phyloP scores from a whole-genome alignment of 768 basidiomycete genomes.

The Tulasnella sp. region DNA sequence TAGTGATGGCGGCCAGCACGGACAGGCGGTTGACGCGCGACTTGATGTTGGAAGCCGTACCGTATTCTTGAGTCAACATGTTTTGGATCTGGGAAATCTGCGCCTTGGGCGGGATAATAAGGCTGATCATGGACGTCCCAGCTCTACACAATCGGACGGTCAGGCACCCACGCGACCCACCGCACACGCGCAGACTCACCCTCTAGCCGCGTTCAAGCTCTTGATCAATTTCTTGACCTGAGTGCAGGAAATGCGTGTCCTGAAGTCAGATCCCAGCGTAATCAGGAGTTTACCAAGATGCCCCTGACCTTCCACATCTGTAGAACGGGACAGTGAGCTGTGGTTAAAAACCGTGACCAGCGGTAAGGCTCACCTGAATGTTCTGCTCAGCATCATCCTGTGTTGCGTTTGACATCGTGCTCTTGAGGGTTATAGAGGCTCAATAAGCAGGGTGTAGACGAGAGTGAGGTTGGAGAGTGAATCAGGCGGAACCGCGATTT shows the following conservation, averaged over 20 bases:
- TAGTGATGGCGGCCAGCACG: constrained; percentile 94
- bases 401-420: constrained; percentile 3
- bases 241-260: neutral
- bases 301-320: constrained; percentile 11
- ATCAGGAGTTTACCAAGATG: neutral
- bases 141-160: constrained; percentile 38
- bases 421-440: too few species aligned
- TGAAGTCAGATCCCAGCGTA: neutral
- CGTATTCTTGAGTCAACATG: constrained; percentile 97
- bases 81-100: constrained; percentile 89
- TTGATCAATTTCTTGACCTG: constrained; percentile 98
- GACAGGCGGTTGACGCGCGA: constrained; percentile 96
- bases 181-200: constrained; percentile 44
- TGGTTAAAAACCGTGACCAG: neutral
- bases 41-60: constrained; percentile 99
- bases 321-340: neutral
- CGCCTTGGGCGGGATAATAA: constrained; percentile 93
- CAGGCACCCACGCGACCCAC: neutral
- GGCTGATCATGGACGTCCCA: constrained; percentile 97
- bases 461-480: too few species aligned
- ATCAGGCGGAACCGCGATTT: too few species aligned
- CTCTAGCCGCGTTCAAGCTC: constrained; percentile 88
- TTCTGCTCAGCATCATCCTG: constrained; percentile 64
- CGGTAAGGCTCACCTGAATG: constrained; percentile 64
- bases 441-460: too few species aligned